phyloP scores from a whole-genome alignment of 1,284 basidiomycete genomes.

The Ustilago trichophora region DNA sequence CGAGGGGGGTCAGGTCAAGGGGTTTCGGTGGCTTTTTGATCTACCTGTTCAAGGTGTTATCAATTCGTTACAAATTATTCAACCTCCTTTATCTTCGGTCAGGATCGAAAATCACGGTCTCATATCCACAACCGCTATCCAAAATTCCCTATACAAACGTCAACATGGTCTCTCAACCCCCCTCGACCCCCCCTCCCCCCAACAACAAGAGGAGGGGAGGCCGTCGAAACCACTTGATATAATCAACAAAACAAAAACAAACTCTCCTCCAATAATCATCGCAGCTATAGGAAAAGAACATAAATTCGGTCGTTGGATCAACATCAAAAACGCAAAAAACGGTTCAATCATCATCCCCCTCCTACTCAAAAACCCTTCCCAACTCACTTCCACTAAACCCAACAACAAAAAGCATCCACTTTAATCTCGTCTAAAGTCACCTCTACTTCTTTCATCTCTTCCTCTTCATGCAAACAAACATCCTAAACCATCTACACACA shows the following conservation, averaged over 20 bases:
- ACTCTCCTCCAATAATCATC: constrained; percentile 71
- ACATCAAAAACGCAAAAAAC: constrained; percentile 78
- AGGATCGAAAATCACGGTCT: no score
- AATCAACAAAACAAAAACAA: constrained; percentile 37
- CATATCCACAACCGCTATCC: no score
- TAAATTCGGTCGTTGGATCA: constrained; percentile 86
- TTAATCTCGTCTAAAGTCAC: neutral
- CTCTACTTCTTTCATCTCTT: no score
- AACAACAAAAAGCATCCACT: neutral
- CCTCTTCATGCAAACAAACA: no score
- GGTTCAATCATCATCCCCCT: constrained; percentile 74
- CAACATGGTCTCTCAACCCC: constrained; percentile 1
- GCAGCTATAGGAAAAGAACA: constrained; percentile 87
- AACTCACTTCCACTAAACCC: no score
- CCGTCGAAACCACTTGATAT: neutral
- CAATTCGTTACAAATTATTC: constrained; percentile 85
- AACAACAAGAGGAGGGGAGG: neutral
- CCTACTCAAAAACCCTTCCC: no score
- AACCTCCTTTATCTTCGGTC: no score
- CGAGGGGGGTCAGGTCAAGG: constrained; percentile 72
- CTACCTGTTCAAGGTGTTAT: constrained; percentile 82
- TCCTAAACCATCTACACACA: no score
- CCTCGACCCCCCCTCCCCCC: no score
- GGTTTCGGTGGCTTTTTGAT: constrained; percentile 76
- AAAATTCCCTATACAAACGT: no score